Evolutionary conservation across 495 filamentous ascomycete species (phyloP), one percentile per base, ranked within the genome.

Genomic region (Penicillium paradoxum): DNA sequence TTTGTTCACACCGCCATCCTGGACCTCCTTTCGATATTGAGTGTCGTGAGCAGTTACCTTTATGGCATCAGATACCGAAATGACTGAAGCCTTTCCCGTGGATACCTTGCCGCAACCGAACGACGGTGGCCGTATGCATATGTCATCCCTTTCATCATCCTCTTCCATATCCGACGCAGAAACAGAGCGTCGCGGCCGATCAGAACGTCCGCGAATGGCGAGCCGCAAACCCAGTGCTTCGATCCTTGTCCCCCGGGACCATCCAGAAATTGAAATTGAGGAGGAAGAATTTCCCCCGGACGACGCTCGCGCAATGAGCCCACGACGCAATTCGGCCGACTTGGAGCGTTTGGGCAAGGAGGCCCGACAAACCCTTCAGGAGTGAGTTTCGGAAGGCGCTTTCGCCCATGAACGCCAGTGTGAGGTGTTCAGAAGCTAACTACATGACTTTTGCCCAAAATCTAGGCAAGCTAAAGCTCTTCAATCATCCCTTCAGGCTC

Each of bases 251-350:
- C 85, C 88, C 15, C 79, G 87, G 48, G 85, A 91, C 59, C 83
- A 84, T 39, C 75, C 78, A 10, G 79, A 82, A 48, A 82, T 88
- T 45, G 84, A 88, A 59, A 76, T 85, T 9, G 68, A 85, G 53
- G 77, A 86, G 34, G 80, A 85, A 67, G 78, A 83, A 53, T 80
- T 86, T 54, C 90, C 89, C 17, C 87, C 87, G 2, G 85, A 90
- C 67, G 93, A 97, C 66, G 91, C 92, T 34, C 76, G 92, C 51
- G 85, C 90, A 37, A 98, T 98, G 93, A 96, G 90, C 68, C 93
- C 93, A 1, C 81, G 92, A 54, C 79, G 91, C 59, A 95, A 88
- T 57, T 95, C 84, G 52, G 89, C 90, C 44, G 92, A 98, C 59
- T 75, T 96, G 25, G 88, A 96, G 60, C 80, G 80, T 58, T 78